Evolutionary conservation across 164 flowering plant genomes (phyloP).

Genomic region (Cinnamomum micranthum): DNA sequence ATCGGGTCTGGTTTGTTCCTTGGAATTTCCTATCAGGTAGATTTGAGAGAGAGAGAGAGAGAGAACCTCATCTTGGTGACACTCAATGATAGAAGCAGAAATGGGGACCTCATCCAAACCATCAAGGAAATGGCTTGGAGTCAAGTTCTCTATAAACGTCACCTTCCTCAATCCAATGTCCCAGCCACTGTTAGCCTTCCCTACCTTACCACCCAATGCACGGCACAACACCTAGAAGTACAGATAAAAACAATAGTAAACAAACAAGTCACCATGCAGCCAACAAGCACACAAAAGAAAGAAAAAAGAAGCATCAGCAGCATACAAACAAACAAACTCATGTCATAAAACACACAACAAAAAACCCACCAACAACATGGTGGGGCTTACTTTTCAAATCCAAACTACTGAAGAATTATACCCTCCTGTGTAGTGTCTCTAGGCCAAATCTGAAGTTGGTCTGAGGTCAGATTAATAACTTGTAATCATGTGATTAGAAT

Average conservation of each 20-base stretch:
- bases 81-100: constrained; percentile 53
- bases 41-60: not conserved
- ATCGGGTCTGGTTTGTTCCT: too few species aligned
- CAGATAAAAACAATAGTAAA: not conserved
- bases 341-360: not conserved
- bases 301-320: not conserved
- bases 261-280: not conserved
- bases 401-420: too few species aligned
- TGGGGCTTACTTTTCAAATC: too few species aligned
- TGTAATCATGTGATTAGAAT: too few species aligned
- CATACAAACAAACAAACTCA: not conserved
- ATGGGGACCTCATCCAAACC: constrained; percentile 34
- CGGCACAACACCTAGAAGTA: constrained; percentile 53
- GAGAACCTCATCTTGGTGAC: constrained; percentile 73
- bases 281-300: too few species aligned
- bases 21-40: too few species aligned
- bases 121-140: constrained; percentile 18
- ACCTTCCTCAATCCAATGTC: constrained; percentile 73
- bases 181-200: constrained; percentile 58
- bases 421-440: too few species aligned
- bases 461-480: too few species aligned
- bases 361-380: constrained; percentile 4
- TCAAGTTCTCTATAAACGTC: constrained; percentile 34
- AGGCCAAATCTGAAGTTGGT: too few species aligned
- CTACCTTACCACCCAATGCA: constrained; percentile 72